Evolutionary conservation across 495 filamentous ascomycete genomes (phyloP), one percentile per base, ranked within the genome.

Genomic region (Pyronema domesticum): DNA sequence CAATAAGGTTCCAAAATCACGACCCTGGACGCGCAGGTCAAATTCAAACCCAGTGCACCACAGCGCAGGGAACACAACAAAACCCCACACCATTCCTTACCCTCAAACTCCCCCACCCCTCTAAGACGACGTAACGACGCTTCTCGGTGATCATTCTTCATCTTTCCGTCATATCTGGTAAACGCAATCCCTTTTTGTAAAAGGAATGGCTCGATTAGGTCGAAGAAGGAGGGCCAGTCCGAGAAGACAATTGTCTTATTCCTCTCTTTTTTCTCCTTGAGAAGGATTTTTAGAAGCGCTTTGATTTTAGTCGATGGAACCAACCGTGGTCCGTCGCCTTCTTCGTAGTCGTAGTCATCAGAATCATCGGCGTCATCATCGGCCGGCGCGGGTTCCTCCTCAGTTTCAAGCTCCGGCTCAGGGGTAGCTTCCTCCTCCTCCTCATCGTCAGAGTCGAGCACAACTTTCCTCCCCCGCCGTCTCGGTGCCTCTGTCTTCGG

Each of bases 171-270:
- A 72, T 98, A 98, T 7, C 91, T 81, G 7, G 85, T 83, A 65
- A 81, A 89, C 56, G 73, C 76, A 60, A 93, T 79, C 23, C 78
- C 78, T 17, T 83, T 78, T 34, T 75, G 69, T 15, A 75, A 72
- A 30, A 98, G 71, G 72, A 95, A 95, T 13, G 91, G 91, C 66
- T 96, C 87, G 60, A 96, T 79, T 19, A 95, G 82, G 71, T 98
- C 85, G 37, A 95, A 76, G 84, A 93, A 94, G 1, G 85, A 87
- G 15, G 71, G 73, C 68, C 94, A 95, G 62, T 95, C 85, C 3
- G 86, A 94, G 69, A 98, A 98, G 57, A 98, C 86, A 66, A 98
- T 98, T 67, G 91, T 91, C 67, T 98, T 98, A 73, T 94, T 81
- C 48, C 72, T 67, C 36, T 75, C 68, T 0, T 75, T 67, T 0